Base-by-base conservation (phyloP, 2,329 filamentous ascomycete genomes). In the Monosporascus sp. region DNA sequence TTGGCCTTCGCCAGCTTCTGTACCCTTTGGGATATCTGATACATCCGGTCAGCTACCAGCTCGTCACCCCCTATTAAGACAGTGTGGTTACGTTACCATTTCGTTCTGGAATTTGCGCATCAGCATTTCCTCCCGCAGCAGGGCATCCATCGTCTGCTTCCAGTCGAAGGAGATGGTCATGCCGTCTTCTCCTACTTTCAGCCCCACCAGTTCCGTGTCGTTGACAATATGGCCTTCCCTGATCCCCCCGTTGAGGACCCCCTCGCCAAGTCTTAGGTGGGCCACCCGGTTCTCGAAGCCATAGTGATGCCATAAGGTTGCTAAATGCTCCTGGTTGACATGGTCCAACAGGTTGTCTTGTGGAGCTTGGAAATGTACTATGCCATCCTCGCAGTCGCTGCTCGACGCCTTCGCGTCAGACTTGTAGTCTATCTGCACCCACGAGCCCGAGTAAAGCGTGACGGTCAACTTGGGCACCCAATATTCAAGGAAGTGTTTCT, bases 111-210 rank as follows among this genome's bases (percentile, higher is more conserved):
- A n/a, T 39, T 42, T 54, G 31, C 49, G 57, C 57, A 59, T 59
- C 57, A 59, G 55, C 20, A 57, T n/a, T 47, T 59, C 57, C 45
- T 59, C 57, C 14, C 57, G 57, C n/a, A 59, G 53, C 11, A 59
- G 49, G 17, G 55, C 54, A 48, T 56, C 44, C 8, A 59, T 45
- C 1, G 57, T 59, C 22, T 48, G 49, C 20, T 49, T 42, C 57
- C 57, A 59, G 38, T 59, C 49, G 24, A 59, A 59, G 7, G 20
- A 31, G 24, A 59, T 59, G 7, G 25, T 47, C 6, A 54, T 51
- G 1, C 57, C 55, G 9, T 57, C 55, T 22, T 52, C 36, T 41
- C 53, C 53, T 11, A 59, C 55, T 49, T 54, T 42, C 8, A 59
- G 27, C 37, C 51, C 53, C 5, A 51, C 57, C 25, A 59, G 52